Evolutionary conservation across 139 green algal species (phyloP).

Genomic region (Chlamydomonas asymmetrica): DNA sequence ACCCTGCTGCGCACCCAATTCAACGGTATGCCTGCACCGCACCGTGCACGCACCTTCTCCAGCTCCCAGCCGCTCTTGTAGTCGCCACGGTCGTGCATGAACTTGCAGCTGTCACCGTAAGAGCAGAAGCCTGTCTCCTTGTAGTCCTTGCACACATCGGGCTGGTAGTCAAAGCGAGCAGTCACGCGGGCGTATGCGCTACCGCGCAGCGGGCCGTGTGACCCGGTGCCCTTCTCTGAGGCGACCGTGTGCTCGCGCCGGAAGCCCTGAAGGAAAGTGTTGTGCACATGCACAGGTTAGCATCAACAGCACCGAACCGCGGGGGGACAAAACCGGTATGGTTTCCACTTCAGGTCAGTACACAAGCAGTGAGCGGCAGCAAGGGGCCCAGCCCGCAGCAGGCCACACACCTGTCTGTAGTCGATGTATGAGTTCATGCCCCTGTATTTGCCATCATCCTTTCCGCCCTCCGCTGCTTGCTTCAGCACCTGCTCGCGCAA

Average conservation of each 20-base stretch:
- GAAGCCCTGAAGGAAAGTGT: constrained; percentile 45
- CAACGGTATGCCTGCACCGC: background rate
- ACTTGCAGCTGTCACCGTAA: constrained; percentile 98
- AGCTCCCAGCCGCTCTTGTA: constrained; percentile 97
- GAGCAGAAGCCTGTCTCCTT: constrained; percentile 96
- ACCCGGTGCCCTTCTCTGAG: constrained; percentile 70
- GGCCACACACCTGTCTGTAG: constrained; percentile 69
- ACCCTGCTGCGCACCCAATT: background rate
- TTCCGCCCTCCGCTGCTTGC: constrained; percentile 30
- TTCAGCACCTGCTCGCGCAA: constrained; percentile 15
- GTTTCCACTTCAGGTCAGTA: background rate
- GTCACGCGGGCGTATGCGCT: constrained; percentile 52
- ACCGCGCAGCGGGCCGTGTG: constrained; percentile 86
- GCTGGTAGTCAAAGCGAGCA: constrained; percentile 93
- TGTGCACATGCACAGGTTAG: background rate
- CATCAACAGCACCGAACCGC: background rate
- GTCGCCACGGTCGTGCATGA: constrained; percentile 97
- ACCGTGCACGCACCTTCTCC: constrained; percentile 67
- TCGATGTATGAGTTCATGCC: constrained; percentile 82
- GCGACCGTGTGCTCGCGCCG: constrained; percentile 64
- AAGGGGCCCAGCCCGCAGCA: no score
- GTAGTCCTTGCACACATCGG: constrained; percentile 99
- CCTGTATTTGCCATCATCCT: constrained; percentile 67
- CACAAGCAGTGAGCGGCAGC: no score
- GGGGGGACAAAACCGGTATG: background rate